A percentile compares a stretch with the other conserved stretches of the same genome.
Evolutionary conservation across 2,329 filamentous ascomycete species (phyloP).

Genomic region (Aspergillus candidus): DNA sequence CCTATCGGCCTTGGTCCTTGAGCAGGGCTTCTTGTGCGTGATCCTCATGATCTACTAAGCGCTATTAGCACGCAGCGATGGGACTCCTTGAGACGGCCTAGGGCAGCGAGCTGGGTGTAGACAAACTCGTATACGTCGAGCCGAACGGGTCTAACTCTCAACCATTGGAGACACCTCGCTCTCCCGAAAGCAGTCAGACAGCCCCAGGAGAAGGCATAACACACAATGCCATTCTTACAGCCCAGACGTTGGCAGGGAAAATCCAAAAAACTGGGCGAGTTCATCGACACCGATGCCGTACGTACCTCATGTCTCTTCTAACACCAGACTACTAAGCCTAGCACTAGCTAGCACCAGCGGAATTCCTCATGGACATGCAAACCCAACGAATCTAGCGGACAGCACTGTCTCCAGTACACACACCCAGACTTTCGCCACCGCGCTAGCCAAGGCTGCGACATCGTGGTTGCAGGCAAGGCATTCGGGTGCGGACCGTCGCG

Average conservation of each 20-base stretch:
- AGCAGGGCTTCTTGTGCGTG: conserved; percentile 35
- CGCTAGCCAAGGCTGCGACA: conserved; percentile 31
- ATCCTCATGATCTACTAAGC: conserved; percentile 29
- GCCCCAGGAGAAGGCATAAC: neutral
- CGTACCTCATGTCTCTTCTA: neutral
- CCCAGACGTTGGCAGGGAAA: conserved; percentile 26
- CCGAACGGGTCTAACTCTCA: conserved; percentile 1
- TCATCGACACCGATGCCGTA: conserved; percentile 40
- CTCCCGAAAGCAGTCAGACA: neutral
- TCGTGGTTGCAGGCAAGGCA: conserved; percentile 43
- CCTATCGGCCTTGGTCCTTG: conserved; percentile 38
- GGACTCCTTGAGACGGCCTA: neutral
- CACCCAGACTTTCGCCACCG: conserved; percentile 37
- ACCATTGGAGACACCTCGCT: neutral
- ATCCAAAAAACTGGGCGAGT: conserved; percentile 40
- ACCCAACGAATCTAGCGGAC: conserved; percentile 31
- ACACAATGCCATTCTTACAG: neutral
- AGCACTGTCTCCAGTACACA: conserved; percentile 38
- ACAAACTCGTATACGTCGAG: conserved; percentile 6
- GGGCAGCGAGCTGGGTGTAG: too few relatives aligned
- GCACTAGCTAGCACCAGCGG: conserved; percentile 36
- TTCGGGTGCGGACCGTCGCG: conserved; percentile 45
- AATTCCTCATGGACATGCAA: conserved; percentile 28
- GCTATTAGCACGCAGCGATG: conserved; percentile 23
- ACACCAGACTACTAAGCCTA: neutral